A percentile compares a stretch with the other conserved stretches of the same genome.
These are phyloP conservation scores for Aspergillus intermedius DNA, from an alignment of 2,329 filamentous ascomycete genomes.

Conservation along the genomic window DNA sequence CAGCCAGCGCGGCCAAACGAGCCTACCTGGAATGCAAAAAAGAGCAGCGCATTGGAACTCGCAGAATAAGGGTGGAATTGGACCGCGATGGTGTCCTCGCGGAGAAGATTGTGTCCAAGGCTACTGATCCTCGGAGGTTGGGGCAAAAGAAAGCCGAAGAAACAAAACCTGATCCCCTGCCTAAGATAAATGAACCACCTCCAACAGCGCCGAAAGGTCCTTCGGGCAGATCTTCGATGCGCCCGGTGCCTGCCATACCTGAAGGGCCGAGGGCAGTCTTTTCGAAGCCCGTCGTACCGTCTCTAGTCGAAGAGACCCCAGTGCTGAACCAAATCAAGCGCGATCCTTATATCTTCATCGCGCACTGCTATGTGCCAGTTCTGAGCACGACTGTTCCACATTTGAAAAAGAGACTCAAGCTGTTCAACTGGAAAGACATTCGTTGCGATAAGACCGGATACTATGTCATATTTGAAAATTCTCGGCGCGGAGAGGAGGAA, in stretches of 20 bases:
- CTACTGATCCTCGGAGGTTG: constrained; percentile 61
- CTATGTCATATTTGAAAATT: constrained; percentile 83
- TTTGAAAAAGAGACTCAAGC: constrained; percentile 81
- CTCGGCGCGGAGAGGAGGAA: constrained; percentile 67
- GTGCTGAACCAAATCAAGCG: constrained; percentile 64
- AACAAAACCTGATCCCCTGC: constrained; percentile 30
- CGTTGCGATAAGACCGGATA: constrained; percentile 81
- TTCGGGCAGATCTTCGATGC: constrained; percentile 48
- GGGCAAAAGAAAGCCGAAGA: constrained; percentile 36
- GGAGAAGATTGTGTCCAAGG: constrained; percentile 66
- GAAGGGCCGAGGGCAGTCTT: constrained; percentile 34
- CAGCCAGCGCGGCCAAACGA: constrained; percentile 71
- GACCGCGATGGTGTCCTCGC: constrained; percentile 85
- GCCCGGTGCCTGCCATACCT: constrained; percentile 26
- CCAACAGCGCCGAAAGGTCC: constrained; percentile 84
- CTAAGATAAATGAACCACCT: constrained; percentile 58
- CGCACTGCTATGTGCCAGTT: constrained; percentile 80
- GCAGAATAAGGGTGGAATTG: constrained; percentile 72
- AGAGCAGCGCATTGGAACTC: constrained; percentile 70
- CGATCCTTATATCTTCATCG: constrained; percentile 84
- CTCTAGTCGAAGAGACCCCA: constrained; percentile 58
- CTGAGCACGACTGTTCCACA: constrained; percentile 79
- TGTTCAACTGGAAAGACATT: constrained; percentile 73
- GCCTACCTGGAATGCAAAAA: constrained; percentile 69
- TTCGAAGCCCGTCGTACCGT: constrained; percentile 33